phyloP scores from a whole-genome alignment of 495 filamentous ascomycete species.

The Aspergillus saccharolyticus region DNA sequence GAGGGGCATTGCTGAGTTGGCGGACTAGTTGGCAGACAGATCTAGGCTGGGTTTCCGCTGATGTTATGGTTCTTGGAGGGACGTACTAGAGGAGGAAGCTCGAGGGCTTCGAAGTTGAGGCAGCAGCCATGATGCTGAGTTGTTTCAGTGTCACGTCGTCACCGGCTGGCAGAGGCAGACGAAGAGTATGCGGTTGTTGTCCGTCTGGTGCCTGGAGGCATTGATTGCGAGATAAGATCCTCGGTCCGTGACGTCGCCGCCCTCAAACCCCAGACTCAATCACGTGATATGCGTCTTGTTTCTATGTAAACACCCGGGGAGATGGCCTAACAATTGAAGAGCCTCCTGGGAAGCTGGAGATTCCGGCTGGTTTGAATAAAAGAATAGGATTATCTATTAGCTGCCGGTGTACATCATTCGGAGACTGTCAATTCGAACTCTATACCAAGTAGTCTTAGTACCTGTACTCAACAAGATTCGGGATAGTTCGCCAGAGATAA shows the following conservation, averaged over 20 bases:
- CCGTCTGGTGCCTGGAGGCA: background rate
- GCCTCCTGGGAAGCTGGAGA: no score
- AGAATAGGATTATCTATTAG: no score
- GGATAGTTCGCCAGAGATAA: no score
- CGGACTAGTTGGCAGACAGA: background rate
- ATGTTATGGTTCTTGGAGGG: background rate
- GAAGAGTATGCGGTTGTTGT: background rate
- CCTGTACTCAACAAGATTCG: no score
- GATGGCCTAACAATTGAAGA: no score
- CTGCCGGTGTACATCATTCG: no score
- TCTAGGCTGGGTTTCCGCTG: background rate
- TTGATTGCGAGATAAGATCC: slow-evolving; percentile 6
- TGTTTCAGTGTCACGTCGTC: background rate
- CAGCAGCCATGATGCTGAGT: slow-evolving; percentile 50
- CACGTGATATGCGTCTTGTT: slow-evolving; percentile 15
- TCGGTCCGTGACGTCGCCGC: slow-evolving; percentile 24
- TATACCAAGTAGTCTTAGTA: no score
- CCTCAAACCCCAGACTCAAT: slow-evolving; percentile 15
- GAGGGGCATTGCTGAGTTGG: background rate
- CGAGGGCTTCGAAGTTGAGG: slow-evolving; percentile 67
- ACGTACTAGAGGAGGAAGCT: slow-evolving; percentile 78
- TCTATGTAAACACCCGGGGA: no score
- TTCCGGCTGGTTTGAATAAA: no score
- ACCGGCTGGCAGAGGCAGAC: background rate
- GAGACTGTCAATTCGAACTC: no score